Evolutionary conservation across 129 eudicot species (phyloP).

Genomic region (Chrysanthemum seticuspe): DNA sequence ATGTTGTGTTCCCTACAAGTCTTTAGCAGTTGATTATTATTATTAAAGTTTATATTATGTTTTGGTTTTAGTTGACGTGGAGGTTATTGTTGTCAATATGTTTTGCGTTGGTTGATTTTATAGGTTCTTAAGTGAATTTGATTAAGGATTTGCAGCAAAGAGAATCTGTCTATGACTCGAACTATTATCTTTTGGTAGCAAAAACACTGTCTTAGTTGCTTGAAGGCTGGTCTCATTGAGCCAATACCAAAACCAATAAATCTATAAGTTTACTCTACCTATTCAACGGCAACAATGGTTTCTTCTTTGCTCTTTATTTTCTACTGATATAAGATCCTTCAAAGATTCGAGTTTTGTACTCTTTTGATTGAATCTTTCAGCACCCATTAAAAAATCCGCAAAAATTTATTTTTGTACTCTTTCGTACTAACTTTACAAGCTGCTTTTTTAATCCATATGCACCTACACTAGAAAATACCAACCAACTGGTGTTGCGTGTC

Average conservation of each 20-base stretch:
- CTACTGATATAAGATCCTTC: not conserved
- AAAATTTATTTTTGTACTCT: too few relatives aligned
- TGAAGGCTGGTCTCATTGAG: not conserved
- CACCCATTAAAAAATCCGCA: too few relatives aligned
- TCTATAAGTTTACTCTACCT: not conserved
- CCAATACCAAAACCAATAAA: not conserved
- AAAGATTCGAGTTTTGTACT: not conserved
- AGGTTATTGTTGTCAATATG: not conserved
- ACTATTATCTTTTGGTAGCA: too few relatives aligned
- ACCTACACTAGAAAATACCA: constrained; percentile 19
- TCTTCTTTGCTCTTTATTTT: constrained; percentile 1
- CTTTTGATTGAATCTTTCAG: not conserved
- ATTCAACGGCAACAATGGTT: not conserved
- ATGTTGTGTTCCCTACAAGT: not conserved
- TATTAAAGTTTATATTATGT: not conserved
- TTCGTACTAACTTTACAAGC: not conserved
- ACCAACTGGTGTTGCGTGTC: constrained; percentile 3
- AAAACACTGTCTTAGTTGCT: not conserved
- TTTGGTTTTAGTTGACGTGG: not conserved
- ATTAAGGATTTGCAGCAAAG: too few relatives aligned
- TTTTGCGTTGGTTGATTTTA: not conserved
- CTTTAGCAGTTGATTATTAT: not conserved
- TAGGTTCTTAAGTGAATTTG: not conserved
- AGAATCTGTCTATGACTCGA: too few relatives aligned
- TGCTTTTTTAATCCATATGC: constrained; percentile 8